Conservation (phyloP, 2,329 filamentous ascomycete species). For the Orbilia quercus region DNA sequence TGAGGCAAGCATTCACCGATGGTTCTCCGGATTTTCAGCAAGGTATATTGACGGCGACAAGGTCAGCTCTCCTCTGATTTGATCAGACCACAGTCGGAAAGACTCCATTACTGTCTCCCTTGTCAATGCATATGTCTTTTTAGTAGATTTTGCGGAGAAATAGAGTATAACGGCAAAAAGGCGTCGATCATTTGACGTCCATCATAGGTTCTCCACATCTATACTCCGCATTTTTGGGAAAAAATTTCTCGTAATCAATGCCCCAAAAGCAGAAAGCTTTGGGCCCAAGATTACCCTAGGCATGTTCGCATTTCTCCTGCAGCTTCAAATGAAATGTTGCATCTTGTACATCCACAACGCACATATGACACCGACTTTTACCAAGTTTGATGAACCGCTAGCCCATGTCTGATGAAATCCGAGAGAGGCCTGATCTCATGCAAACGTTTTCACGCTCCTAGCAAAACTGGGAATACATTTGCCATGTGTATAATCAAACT, state of each 20-base stretch:
- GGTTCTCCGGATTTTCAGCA: conserved; percentile 46
- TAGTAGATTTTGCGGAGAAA: conserved; percentile 25
- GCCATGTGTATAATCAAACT: conserved; percentile 7
- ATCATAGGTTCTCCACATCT: conserved; percentile 45
- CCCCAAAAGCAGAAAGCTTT: not conserved
- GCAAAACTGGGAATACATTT: conserved; percentile 23
- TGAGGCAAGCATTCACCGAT: conserved; percentile 21
- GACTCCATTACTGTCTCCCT: conserved; percentile 34
- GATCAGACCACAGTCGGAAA: conserved; percentile 25
- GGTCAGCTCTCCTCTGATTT: not conserved
- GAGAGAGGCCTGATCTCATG: not conserved
- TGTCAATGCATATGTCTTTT: not conserved
- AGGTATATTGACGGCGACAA: conserved; percentile 15
- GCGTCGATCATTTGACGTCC: conserved; percentile 43
- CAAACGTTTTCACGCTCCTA: not conserved
- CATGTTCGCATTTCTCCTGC: conserved; percentile 15
- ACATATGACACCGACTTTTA: conserved; percentile 6
- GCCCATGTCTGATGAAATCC: conserved; percentile 2
- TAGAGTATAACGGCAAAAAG: conserved; percentile 24
- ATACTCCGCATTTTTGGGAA: conserved; percentile 27
- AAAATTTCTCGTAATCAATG: not conserved
- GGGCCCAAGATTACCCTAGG: conserved; percentile 10
- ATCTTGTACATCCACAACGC: conserved; percentile 40
- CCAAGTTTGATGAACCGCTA: not conserved
- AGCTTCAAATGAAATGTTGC: conserved; percentile 39